Evolutionary conservation across 768 basidiomycete species (phyloP).

Genomic region (Leucosporidium creatinivorum): DNA sequence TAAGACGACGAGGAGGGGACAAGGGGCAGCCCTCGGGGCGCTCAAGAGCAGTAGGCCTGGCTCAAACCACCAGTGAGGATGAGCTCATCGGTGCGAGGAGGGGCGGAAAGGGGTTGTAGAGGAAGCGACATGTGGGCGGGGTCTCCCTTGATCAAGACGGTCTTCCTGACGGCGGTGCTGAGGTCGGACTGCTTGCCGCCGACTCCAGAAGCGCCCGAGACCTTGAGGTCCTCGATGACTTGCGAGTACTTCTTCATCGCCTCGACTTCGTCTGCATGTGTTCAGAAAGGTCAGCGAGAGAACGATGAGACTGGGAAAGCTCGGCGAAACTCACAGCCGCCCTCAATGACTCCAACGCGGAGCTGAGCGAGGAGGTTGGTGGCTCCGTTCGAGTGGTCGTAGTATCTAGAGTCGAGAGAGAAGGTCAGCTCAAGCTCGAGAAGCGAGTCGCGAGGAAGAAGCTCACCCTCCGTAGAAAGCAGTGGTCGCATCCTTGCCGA

Average conservation of each 20-base stretch:
- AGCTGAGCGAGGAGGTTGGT: conserved; percentile 74
- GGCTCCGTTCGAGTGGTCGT: conserved; percentile 74
- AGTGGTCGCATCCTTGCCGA: conserved; percentile 68
- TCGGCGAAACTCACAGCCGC: conserved; percentile 51
- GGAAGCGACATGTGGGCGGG: conserved; percentile 9
- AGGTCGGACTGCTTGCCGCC: conserved; percentile 27
- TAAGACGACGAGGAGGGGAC: no score
- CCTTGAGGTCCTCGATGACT: conserved; percentile 18
- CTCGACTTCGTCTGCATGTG: conserved; percentile 46
- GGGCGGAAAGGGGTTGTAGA: conserved; percentile 4
- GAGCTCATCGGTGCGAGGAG: neutral
- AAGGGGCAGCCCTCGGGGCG: no score
- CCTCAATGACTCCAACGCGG: conserved; percentile 62
- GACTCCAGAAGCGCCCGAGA: conserved; percentile 20
- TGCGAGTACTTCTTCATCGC: conserved; percentile 29
- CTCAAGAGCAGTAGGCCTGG: no score
- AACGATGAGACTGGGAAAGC: neutral
- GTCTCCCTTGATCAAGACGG: conserved; percentile 25
- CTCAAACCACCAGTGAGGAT: no score
- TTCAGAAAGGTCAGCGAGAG: neutral
- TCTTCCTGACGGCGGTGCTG: neutral
- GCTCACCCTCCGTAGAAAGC: conserved; percentile 68
- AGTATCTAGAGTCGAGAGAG: conserved; percentile 42
- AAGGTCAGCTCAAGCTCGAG: neutral
- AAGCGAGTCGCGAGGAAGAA: neutral